Conservation (phyloP, 176 grass and related monocot species). For the Zoysia pacifica region DNA sequence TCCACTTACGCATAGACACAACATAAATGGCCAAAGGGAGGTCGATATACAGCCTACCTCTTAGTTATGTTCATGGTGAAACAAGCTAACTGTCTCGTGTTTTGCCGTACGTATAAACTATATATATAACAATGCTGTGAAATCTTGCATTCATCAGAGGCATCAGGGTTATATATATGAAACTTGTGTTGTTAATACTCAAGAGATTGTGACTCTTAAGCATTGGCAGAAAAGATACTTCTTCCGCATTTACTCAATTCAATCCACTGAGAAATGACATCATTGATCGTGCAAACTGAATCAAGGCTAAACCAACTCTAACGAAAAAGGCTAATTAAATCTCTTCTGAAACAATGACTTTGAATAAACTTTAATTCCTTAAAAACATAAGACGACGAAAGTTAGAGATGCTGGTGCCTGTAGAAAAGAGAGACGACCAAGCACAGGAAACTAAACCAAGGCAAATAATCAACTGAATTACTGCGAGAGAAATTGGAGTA, state of each 20-base stretch:
- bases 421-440: too few relatives aligned
- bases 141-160: neutral
- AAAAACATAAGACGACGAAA: too few relatives aligned
- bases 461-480: too few relatives aligned
- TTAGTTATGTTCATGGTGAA: neutral
- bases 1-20: conserved; percentile 69
- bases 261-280: neutral
- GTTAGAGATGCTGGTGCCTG: too few relatives aligned
- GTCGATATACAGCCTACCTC: neutral
- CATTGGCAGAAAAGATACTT: neutral
- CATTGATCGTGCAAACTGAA: neutral
- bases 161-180: neutral
- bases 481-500: neutral
- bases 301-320: too few relatives aligned
- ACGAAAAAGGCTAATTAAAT: too few relatives aligned
- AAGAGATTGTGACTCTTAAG: neutral
- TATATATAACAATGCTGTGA: neutral
- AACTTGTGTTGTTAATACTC: neutral
- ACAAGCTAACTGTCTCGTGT: neutral
- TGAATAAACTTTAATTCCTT: too few relatives aligned
- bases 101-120: neutral
- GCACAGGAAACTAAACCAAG: too few relatives aligned
- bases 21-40: conserved; percentile 28
- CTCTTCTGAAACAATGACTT: too few relatives aligned
- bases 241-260: neutral